Percentiles rank a stretch among this genome's conserved stretches.
These are phyloP conservation scores for Fomitopsis pulvina DNA, from an alignment of 768 basidiomycete species.

Conservation along the genomic window DNA sequence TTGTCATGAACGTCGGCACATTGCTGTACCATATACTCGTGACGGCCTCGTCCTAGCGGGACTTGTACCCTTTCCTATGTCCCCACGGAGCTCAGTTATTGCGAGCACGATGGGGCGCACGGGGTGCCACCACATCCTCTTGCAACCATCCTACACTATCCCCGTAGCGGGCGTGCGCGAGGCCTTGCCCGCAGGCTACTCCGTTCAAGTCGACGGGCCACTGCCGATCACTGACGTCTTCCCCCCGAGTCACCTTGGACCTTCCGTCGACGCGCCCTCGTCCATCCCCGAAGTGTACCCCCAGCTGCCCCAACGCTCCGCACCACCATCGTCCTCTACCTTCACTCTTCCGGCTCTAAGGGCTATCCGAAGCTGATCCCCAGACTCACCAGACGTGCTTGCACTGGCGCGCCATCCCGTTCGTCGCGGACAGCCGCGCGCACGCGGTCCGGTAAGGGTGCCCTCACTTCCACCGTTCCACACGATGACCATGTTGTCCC, in stretches of 20 bases:
- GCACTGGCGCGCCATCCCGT: neutral
- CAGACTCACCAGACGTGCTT: conserved; percentile 13
- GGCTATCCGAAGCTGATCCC: conserved; percentile 19
- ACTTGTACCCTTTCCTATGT: conserved; percentile 16
- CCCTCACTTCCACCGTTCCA: conserved; percentile 15
- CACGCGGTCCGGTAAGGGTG: conserved; percentile 3
- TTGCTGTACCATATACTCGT: conserved; percentile 2
- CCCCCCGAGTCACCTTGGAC: conserved; percentile 4
- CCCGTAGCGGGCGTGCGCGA: conserved; percentile 4
- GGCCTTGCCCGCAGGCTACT: neutral
- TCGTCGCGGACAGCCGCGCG: conserved; percentile 3
- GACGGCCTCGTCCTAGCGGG: conserved; percentile 3
- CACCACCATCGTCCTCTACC: conserved; percentile 6
- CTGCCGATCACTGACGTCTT: conserved; percentile 7
- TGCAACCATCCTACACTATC: conserved; percentile 1
- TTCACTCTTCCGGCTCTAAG: conserved; percentile 21
- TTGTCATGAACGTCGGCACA: conserved; percentile 1
- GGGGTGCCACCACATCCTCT: conserved; percentile 7
- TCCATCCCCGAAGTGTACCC: neutral
- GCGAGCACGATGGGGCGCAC: conserved; percentile 15
- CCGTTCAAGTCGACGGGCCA: conserved; percentile 7
- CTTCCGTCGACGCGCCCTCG: neutral
- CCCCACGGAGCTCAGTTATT: conserved; percentile 19
- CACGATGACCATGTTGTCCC: conserved; percentile 9
- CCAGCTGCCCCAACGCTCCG: neutral